Base-by-base conservation (phyloP, 768 basidiomycete genomes). In the Russula earlei region DNA sequence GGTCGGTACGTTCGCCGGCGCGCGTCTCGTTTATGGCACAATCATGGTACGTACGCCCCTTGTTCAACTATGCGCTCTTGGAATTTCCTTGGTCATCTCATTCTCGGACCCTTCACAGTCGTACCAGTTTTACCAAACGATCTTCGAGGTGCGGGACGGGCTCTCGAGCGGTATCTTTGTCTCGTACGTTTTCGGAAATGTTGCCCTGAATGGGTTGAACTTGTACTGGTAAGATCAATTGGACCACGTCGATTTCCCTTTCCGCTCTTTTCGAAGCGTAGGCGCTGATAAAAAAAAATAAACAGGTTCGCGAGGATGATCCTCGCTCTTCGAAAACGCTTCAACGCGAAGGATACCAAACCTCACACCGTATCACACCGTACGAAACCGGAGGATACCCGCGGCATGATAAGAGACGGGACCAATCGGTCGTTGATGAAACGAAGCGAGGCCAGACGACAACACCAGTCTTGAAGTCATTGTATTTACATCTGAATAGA, bases 281-380 rank as follows among this genome's bases (percentile, higher is more conserved):
- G 17, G n/a, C 17, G 15, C 7, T 47, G 29, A 44, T 11, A 38
- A 36, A 20, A 8, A 12, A 5, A 45, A 10, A 14, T 14, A 20
- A 12, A 8, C 45, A 86, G 87, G 87, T 83, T 90, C 68, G 72
- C 66, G 47, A 88, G 86, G 65, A 90, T 91, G 84, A 77, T 89
- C 49, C 59, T 65, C 31, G 79, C 85, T 4, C 67, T 89, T 52
- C 73, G 70, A 48, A 87, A 82, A 68, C 75, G 86, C 20, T 87
- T 89, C 66, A 53, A 65, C 4, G 25, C 9, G 14, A 47, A 52
- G 7, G 43, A 52, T 49, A 51, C 54, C 49, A 69, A 67, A 55
- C 6, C 24, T 52, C 31, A 19, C 24, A 6, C 25, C 4, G 5
- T 15, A 4, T 40, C 50, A 4, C 50, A 47, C 0, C 34, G 22